These are phyloP conservation scores for Botryotinia convoluta DNA, from an alignment of 2,329 filamentous ascomycete species.

Conservation along the genomic window DNA sequence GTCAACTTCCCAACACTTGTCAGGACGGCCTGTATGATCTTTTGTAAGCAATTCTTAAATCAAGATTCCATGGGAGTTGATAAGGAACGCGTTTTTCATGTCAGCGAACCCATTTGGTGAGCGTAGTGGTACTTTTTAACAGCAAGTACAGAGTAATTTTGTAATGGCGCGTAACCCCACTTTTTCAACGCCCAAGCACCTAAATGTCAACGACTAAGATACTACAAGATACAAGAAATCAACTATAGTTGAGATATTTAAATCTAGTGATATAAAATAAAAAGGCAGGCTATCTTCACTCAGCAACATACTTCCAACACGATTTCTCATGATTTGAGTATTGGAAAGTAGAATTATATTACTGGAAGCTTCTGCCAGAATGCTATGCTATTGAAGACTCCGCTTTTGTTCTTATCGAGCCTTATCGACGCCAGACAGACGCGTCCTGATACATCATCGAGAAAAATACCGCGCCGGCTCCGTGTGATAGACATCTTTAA, in stretches of 20 bases:
- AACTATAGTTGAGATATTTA: no score
- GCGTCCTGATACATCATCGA: no score
- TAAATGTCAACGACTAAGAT: neutral
- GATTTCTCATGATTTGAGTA: no score
- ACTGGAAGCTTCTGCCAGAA: neutral
- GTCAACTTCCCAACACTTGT: neutral
- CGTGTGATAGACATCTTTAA: neutral
- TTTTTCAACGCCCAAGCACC: neutral
- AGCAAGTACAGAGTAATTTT: neutral
- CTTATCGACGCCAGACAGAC: no score
- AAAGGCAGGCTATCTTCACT: fast-evolving
- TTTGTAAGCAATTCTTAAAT: fast-evolving
- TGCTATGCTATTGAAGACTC: no score
- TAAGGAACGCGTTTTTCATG: neutral
- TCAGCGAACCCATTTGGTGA: no score
- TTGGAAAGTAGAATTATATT: neutral
- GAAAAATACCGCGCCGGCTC: no score
- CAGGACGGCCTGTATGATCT: fast-evolving
- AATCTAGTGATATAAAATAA: neutral
- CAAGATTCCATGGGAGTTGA: no score
- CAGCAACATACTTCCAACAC: neutral
- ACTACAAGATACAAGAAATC: no score
- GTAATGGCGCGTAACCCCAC: neutral
- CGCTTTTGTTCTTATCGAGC: no score
- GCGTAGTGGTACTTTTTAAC: neutral